Base-by-base conservation (phyloP, 805 yeast species). In the Torulaspora gathmanii region DNA sequence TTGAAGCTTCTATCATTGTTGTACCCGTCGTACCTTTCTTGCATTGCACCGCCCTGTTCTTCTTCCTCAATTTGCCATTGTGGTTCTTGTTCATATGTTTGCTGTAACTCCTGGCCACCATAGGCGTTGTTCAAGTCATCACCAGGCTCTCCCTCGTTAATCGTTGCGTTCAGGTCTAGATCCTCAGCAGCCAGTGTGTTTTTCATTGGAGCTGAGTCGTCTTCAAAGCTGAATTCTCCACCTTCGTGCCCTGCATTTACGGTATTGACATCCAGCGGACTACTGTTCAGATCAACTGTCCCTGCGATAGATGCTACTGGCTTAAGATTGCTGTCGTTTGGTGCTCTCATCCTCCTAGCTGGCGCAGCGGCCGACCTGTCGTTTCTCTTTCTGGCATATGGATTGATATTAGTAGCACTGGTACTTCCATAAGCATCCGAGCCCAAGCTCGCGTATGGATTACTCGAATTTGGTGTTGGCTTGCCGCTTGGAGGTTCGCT, bases 11-110 rank as follows among this genome's bases (percentile, higher is more conserved):
- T 47, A 61, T 59, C 55, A 51, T 84, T 77, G 26, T 78, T 82
- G 57, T 83, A 85, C 15, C 83, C 82, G 51, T 82, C 90, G 57
- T 80, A 85, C 52, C 83, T 89, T 45, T 83, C 82, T 28, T 73
- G 63, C 35, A 17, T 33, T 34, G 16, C 13, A 25, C 12, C 20
- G 28, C 26, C 37, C 5, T 29, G 39, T 33, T 46, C 49, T 31
- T 57, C 51, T 22, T 47, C 57, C 38, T 50, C 54, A 35, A 55
- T 49, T 25, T 60, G 64, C 44, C 61, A 57, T 31, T 61, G 63
- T 10, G 60, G 58, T 6, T 54, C 44, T 64, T 65, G 44, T 28
- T 53, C 57, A 12, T 40, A 50, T 29, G 48, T 49, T 40, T 54
- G 51, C 28, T 51, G 61, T 25, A 53, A 55, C 34, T 55, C 51